Base-by-base conservation (phyloP, 2,329 filamentous ascomycete genomes). In the Cytospora mali region DNA sequence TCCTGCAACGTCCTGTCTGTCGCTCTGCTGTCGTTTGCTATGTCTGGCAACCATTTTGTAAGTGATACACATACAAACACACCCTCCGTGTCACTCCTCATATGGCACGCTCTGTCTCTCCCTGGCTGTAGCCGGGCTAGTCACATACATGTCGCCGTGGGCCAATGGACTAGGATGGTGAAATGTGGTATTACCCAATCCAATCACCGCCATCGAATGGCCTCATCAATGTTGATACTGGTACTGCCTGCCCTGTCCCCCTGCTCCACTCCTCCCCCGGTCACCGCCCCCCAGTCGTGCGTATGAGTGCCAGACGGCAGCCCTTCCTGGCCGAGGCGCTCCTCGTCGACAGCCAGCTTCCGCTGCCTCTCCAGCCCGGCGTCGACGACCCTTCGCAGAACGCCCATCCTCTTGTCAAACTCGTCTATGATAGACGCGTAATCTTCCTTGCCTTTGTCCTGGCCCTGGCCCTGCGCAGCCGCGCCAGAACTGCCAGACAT, bases 371-470 rank as follows among this genome's bases (percentile, higher is more conserved):
- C 78, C 62, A 82, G 78, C 3, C 79, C 77, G n/a, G 81, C 79
- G n/a, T 78, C 79, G 10, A 85, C 79, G 3, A 87, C 80, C 68
- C 75, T 82, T 57, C 79, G 79, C 65, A 88, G 69, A 23, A 84
- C 75, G 3, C 65, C 74, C 84, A 89, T 86, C 51, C 82, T 79
- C 63, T 77, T 78, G 59, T 84, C 81, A 66, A 89, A 89, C 39
- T 86, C 82, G 18, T 82, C 81, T 2, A 86, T 71, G 48, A 89
- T 71, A 3, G 70, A 74, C 2, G 76, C 75, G 62, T 86, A 82
- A 62, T 86, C 81, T 54, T 65, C 64, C 25, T 39, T 31, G 23
- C 29, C 46, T 27, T 52, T 39, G 25, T 39, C 52, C 25, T 35
- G 35, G 13, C 21, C 27, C 31, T 53, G n/a, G 21, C 51, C 23